A percentile compares a stretch with the other conserved stretches of the same genome.
Conservation (phyloP, 1,284 basidiomycete species). For the Melampsora americana region DNA sequence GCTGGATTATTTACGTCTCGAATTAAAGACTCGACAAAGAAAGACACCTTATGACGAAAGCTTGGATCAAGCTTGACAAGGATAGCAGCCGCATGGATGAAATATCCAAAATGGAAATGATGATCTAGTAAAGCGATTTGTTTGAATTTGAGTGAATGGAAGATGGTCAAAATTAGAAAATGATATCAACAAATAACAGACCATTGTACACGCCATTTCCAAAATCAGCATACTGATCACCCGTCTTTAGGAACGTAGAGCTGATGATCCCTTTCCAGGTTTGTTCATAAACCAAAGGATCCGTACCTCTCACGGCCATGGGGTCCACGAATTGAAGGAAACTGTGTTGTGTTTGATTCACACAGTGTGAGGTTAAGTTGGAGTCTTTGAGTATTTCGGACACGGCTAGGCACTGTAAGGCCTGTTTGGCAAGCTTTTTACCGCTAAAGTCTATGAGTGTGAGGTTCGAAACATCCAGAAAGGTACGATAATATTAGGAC, state of each 20-base stretch:
- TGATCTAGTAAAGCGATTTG: constrained; percentile 16
- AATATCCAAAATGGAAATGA: constrained; percentile 45
- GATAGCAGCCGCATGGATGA: constrained; percentile 44
- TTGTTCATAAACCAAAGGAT: constrained; percentile 42
- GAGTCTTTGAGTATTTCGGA: constrained; percentile 13
- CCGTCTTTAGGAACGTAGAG: constrained; percentile 25
- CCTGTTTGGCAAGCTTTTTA: constrained; percentile 44
- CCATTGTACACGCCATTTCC: constrained; percentile 43
- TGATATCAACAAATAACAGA: not conserved
- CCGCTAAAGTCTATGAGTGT: constrained; percentile 32
- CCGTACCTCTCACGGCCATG: not conserved
- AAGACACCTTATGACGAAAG: constrained; percentile 13
- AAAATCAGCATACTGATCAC: constrained; percentile 42
- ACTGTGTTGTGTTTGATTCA: constrained; percentile 25
- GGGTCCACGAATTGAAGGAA: constrained; percentile 20
- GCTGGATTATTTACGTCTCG: constrained; percentile 37
- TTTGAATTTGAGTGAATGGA: not conserved
- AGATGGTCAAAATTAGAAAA: not conserved
- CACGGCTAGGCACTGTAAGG: constrained; percentile 32
- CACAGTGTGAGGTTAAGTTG: constrained; percentile 13
- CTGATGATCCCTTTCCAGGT: constrained; percentile 45
- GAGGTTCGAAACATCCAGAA: no score
- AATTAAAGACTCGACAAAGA: constrained; percentile 22
- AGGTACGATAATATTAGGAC: no score
- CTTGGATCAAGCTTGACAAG: constrained; percentile 34